Base-by-base conservation (phyloP, 2,329 filamentous ascomycete species). In the Exophiala bonariae region DNA sequence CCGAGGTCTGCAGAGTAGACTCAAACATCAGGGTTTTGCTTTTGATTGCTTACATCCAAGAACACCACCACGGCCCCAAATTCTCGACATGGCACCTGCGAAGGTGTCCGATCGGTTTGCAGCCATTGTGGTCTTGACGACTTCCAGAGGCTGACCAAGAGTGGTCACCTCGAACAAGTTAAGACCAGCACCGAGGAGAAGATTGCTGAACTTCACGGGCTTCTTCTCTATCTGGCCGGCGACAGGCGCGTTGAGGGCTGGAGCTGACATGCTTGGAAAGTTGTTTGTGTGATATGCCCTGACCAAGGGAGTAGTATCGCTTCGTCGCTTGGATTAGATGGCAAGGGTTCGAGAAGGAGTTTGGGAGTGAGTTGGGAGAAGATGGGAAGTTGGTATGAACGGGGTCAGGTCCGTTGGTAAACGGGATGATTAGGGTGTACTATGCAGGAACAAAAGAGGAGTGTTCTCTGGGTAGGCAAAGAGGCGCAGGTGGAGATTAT, bases 61-160 rank as follows among this genome's bases (percentile, higher is more conserved):
- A 65, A 87, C 77, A 76, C 93, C 93, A 74, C 93, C 93, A 74
- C 93, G 89, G 68, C 82, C 78, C 93, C 93, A 99, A 74, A 97
- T 88, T 70, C 89, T 85, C 66, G 77, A 74, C 68, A 97, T 83
- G 66, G 93, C 87, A 60, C 83, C 79, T 58, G 78, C 77, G 75
- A 99, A 93, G 72, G 83, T 85, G 71, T 97, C 92, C 64, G 82
- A 80, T 73, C 93, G 86, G 77, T 99, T 93, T 61, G 93, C 93
- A 65, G 93, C 93, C 89, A 99, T 97, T 72, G 93, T 97, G 66
- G 93, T 99, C 87, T 99, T 99, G 79, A 88, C 82, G 74, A 99
- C 93, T 81, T 99, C 93, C 71, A 99, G 81, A 60, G 93, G 93
- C 82, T 86, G 83, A 67, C 83, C 83, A 66, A 86, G 73, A 58